Evolutionary conservation across 2,329 filamentous ascomycete genomes (phyloP), one percentile per base, ranked within the genome.

Genomic region (Arachnomyces sp.): DNA sequence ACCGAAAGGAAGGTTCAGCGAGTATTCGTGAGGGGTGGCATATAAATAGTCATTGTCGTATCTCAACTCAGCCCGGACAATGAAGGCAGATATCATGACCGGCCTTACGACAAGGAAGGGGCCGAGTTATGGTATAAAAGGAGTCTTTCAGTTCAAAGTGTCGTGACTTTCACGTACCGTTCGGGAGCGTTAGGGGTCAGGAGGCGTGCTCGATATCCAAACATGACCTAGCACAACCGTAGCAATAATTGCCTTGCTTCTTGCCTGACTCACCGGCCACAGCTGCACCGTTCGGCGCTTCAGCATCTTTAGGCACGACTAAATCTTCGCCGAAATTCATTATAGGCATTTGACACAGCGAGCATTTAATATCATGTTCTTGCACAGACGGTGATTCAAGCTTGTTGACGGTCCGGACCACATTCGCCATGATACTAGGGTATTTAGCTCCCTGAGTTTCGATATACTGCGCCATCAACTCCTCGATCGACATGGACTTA

Each of bases 371-470:
- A 11, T 55, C 57, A 33, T 48, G 56, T 14, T 52, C 54, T 6
- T 58, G 60, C 1, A 46, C 49, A 34, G 51, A 52, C 15, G 66
- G 51, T 1, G 68, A 58, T 34, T 80, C 70, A 31, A 96, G 72
- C 63, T 93, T 95, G 38, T 80, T 82, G n/a, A 85, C 82, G 28
- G 90, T 98, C 46, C 87, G 79, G 4, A 95, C 90, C 7, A 98
- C 92, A 59, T 98, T 98, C 25, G 89, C 84, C 50, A 98, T 89
- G 41, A 96, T 87, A 40, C 85, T 86, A 3, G 89, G 86, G 55
- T 93, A 95, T 44, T 83, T 84, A 49, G 79, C 77, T 58, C 95
- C 89, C 12, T 95, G 86, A 31, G 80, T 82, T 49, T 79, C 77
- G 55, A 98, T 95, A 61, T 95, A 98, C 42, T 87, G 81, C 43